Evolutionary conservation across 2,329 filamentous ascomycete species (phyloP).

Genomic region (Fusarium xylarioides): DNA sequence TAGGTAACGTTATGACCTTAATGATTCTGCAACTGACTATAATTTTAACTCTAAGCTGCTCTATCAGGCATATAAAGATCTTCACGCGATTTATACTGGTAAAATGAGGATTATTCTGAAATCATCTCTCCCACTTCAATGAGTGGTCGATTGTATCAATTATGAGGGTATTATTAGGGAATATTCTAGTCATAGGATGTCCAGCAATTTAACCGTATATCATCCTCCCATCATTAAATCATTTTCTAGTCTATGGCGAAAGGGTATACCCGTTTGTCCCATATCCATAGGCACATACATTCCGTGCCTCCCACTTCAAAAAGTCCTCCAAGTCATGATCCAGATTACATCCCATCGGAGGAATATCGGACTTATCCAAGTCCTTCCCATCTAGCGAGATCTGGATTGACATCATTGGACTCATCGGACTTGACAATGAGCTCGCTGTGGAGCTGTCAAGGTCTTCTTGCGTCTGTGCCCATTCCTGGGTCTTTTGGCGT

Average conservation of each 20-base stretch:
- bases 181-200: neutral
- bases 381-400: neutral
- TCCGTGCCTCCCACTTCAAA: slow-evolving; percentile 10
- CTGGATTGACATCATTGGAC: neutral
- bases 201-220: neutral
- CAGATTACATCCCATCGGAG: slow-evolving; percentile 9
- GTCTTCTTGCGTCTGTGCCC: slow-evolving; percentile 4
- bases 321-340: slow-evolving; percentile 17
- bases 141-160: neutral
- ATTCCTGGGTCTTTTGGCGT: slow-evolving; percentile 3
- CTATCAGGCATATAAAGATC: too few relatives aligned
- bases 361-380: neutral
- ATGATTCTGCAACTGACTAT: neutral
- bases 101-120: accelerated
- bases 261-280: neutral
- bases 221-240: neutral
- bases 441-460: neutral
- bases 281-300: slow-evolving; percentile 22
- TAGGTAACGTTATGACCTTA: neutral
- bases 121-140: neutral
- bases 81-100: accelerated
- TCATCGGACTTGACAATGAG: slow-evolving; percentile 1
- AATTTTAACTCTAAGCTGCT: too few relatives aligned
- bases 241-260: neutral
- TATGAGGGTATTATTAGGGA: neutral